phyloP scores from a whole-genome alignment of 2,329 filamentous ascomycete species.

The Aspergillus ochraceus region DNA sequence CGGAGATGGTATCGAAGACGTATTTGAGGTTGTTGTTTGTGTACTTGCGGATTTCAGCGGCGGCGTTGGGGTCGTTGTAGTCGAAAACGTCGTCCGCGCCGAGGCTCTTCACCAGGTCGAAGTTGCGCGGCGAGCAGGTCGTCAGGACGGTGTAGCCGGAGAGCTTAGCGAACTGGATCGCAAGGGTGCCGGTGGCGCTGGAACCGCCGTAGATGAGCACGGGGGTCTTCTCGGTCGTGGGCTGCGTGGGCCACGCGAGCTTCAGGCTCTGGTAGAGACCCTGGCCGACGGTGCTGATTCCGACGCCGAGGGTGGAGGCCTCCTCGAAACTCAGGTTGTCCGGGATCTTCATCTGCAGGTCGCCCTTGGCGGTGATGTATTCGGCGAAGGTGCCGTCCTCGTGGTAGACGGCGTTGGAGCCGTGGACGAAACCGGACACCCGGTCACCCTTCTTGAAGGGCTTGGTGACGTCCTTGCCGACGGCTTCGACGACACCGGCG shows the following conservation, averaged over 20 bases:
- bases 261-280: constrained; percentile 36
- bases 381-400: constrained; percentile 57
- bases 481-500: constrained; percentile 53
- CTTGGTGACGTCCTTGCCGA: constrained; percentile 50
- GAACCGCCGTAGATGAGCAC: constrained; percentile 43
- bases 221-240: constrained; percentile 14
- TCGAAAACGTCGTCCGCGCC: constrained; percentile 38
- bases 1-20: constrained; percentile 37
- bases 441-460: constrained; percentile 53
- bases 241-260: constrained; percentile 26
- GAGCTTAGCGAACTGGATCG: constrained; percentile 42
- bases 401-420: constrained; percentile 38
- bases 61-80: constrained; percentile 24
- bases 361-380: constrained; percentile 53
- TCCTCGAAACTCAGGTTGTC: constrained; percentile 52
- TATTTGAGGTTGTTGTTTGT: constrained; percentile 33
- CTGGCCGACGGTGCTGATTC: constrained; percentile 54
- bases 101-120: constrained; percentile 30
- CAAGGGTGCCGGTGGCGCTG: constrained; percentile 38
- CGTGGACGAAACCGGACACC: constrained; percentile 53
- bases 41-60: constrained; percentile 28
- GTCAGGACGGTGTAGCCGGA: constrained; percentile 33
- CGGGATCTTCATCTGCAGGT: constrained; percentile 49
- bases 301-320: constrained; percentile 53
- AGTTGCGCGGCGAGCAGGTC: constrained; percentile 35